phyloP scores from a whole-genome alignment of 2,329 filamentous ascomycete species.

The Exophiala bonariae region DNA sequence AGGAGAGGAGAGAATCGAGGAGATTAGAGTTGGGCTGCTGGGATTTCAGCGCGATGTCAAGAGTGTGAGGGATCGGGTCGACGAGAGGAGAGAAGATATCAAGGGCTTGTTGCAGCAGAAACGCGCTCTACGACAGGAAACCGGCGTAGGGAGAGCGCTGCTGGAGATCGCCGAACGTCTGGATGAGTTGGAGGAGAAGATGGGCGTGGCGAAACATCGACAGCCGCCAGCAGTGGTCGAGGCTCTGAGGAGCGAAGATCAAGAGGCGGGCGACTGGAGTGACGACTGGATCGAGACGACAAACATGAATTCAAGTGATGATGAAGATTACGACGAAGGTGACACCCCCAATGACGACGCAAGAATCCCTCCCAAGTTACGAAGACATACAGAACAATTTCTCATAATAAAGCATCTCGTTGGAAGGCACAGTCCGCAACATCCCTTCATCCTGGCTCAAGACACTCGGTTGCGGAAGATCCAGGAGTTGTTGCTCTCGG shows the following conservation, averaged over 20 bases:
- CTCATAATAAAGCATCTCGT: slow-evolving; percentile 55
- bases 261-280: slow-evolving; percentile 32
- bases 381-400: slow-evolving; percentile 59
- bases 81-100: slow-evolving; percentile 64
- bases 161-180: slow-evolving; percentile 48
- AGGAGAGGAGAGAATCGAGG: slow-evolving; percentile 88
- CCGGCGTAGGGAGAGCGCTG: slow-evolving; percentile 59
- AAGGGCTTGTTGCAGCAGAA: slow-evolving; percentile 65
- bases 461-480: slow-evolving; percentile 57
- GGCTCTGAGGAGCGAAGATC: slow-evolving; percentile 20
- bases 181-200: slow-evolving; percentile 64
- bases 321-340: slow-evolving; percentile 31
- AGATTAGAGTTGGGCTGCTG: slow-evolving; percentile 81
- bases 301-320: slow-evolving; percentile 34
- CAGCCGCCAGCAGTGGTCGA: slow-evolving; percentile 22
- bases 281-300: slow-evolving; percentile 34
- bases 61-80: slow-evolving; percentile 67
- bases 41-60: slow-evolving; percentile 83
- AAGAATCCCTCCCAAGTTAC: slow-evolving; percentile 23
- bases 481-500: slow-evolving; percentile 62
- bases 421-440: slow-evolving; percentile 52
- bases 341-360: slow-evolving; percentile 30
- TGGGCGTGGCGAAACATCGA: slow-evolving; percentile 62
- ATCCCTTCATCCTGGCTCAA: slow-evolving; percentile 65
- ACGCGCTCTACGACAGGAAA: slow-evolving; percentile 43